Evolutionary conservation across 2,329 filamentous ascomycete genomes (phyloP), one percentile per base, ranked within the genome.

Genomic region (Claviceps sp.): DNA sequence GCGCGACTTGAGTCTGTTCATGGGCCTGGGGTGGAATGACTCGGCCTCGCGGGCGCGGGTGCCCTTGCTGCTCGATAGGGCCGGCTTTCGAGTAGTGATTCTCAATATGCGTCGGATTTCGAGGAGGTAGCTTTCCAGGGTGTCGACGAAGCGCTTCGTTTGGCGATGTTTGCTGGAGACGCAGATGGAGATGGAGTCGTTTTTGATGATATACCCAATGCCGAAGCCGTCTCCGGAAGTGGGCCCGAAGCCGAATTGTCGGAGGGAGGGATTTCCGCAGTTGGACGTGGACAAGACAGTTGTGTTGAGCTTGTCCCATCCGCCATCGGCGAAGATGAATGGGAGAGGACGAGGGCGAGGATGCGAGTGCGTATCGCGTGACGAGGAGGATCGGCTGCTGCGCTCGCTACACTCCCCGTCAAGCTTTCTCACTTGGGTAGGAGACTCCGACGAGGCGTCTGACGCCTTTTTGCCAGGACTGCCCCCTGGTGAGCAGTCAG

Each of bases 161-260:
- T 98, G 93, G 42, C 93, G 75, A 66, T 98, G 93, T 70, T 96
- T 96, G 62, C 86, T 93, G 14, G 85, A 87, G 0, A 90, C 89
- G 67, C 93, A 97, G 55, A 98, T 91, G 47, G 84, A 89, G 55
- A 97, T 87, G 48, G 81, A 79, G 18, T 68, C 66, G 26, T 69
- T 67, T 69, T 98, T 98, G 77, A 98, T 96, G 62, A 98, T 97
- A 71, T 98, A 98, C 2, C 93, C 93, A 52, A 98, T 96, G 34
- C 93, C 93, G 63, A 97, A 97, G 0, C 93, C 93, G 58, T 96
- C 89, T 2, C 84, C 91, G 0, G 87, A 91, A 0, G 91, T 95
- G 1, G 93, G 93, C 0, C 93, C 93, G 64, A 98, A 98, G 3
- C 93, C 93, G 61, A 98, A 98, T 61, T 97, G 91, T 2, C 93